Percentiles rank a stretch among this genome's conserved stretches.
phyloP scores from a whole-genome alignment of 2,329 filamentous ascomycete species.

The Epichloe bromicola region DNA sequence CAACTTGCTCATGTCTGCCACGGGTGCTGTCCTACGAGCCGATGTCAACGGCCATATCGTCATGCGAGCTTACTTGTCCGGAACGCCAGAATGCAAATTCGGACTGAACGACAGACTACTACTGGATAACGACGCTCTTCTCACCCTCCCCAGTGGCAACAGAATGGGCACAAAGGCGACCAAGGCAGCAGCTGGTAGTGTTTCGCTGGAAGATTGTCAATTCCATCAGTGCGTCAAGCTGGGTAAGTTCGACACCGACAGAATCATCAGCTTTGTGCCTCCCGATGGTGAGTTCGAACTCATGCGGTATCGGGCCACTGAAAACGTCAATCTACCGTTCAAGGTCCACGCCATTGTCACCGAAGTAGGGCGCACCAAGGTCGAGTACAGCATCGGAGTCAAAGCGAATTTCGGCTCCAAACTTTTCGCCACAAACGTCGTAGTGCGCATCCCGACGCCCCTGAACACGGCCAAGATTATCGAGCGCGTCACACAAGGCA shows the following conservation, averaged over 20 bases:
- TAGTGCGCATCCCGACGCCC: constrained; percentile 87
- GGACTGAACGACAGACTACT: constrained; percentile 91
- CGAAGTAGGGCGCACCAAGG: constrained; percentile 90
- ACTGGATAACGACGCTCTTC: constrained; percentile 62
- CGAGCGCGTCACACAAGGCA: constrained; percentile 86
- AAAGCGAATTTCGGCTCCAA: constrained; percentile 95
- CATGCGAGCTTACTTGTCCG: constrained; percentile 94
- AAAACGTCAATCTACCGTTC: constrained; percentile 97
- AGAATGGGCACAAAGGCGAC: constrained; percentile 75
- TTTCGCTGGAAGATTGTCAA: constrained; percentile 94
- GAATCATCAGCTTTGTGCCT: constrained; percentile 93
- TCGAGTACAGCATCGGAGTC: constrained; percentile 96
- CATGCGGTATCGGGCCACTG: constrained; percentile 95
- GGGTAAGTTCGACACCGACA: constrained; percentile 89
- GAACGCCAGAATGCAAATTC: constrained; percentile 97
- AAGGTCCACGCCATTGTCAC: constrained; percentile 98
- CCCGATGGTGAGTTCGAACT: constrained; percentile 97
- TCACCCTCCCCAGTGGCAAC: constrained; percentile 60
- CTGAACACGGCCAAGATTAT: constrained; percentile 92
- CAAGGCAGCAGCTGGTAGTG: constrained; percentile 86
- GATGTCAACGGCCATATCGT: constrained; percentile 96
- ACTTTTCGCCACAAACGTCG: constrained; percentile 91
- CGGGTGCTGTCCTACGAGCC: constrained; percentile 83
- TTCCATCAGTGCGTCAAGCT: constrained; percentile 99
- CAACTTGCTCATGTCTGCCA: constrained; percentile 97